phyloP scores from a whole-genome alignment of 2,329 filamentous ascomycete species.

The Monosporascus sp. region DNA sequence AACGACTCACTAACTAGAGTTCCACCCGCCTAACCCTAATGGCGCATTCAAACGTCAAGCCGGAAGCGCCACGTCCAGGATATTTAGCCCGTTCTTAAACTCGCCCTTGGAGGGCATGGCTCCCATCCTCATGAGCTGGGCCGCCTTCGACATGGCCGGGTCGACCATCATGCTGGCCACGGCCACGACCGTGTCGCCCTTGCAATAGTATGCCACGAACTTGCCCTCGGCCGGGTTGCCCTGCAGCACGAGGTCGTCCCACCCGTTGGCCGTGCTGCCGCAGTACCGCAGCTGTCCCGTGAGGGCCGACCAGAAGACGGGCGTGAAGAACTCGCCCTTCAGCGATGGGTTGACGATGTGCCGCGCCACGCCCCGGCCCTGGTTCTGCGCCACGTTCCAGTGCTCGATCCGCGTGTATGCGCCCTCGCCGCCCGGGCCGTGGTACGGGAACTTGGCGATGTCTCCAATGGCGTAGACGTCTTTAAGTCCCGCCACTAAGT shows the following conservation, averaged over 20 bases:
- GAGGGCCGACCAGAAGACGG: constrained; percentile 94
- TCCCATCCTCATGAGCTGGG: constrained; percentile 76
- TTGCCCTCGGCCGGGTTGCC: constrained; percentile 73
- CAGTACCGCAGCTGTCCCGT: constrained; percentile 89
- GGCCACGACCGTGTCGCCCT: constrained; percentile 81
- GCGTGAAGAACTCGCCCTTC: constrained; percentile 71
- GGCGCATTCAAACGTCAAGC: constrained; percentile 8
- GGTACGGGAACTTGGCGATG: constrained; percentile 91
- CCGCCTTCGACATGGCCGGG: constrained; percentile 75
- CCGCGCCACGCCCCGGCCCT: constrained; percentile 73
- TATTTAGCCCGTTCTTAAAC: constrained; percentile 58
- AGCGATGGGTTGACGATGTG: constrained; percentile 66
- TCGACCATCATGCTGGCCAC: constrained; percentile 89
- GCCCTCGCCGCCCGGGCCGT: constrained; percentile 78
- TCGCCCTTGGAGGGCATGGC: constrained; percentile 82
- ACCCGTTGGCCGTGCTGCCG: constrained; percentile 78
- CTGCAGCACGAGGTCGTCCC: constrained; percentile 77
- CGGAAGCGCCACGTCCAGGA: constrained; percentile 31
- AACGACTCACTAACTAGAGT: background rate
- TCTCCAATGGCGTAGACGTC: constrained; percentile 93
- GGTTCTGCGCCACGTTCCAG: constrained; percentile 97
- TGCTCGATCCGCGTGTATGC: constrained; percentile 82
- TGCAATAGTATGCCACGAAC: constrained; percentile 85
- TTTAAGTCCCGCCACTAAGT: constrained; percentile 68
- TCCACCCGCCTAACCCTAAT: background rate